Evolutionary conservation across 1,139 yeast genomes (phyloP).

Genomic region (Pichia sorboxylosa): DNA sequence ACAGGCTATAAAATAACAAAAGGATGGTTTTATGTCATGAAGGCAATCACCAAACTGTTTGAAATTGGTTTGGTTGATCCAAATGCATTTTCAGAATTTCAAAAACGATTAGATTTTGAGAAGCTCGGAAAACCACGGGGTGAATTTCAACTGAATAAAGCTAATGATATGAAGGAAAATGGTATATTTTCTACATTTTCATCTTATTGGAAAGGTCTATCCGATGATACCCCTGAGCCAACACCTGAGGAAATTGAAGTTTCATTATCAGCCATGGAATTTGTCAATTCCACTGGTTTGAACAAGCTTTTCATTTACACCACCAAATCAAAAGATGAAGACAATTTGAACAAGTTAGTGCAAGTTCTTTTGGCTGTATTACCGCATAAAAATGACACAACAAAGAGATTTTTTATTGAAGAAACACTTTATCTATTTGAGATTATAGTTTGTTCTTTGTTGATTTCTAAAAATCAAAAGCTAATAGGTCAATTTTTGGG

Average conservation of each 20-base stretch:
- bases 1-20: conserved; percentile 36
- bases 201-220: conserved; percentile 76
- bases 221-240: conserved; percentile 85
- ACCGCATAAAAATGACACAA: conserved; percentile 26
- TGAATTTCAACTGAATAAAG: conserved; percentile 48
- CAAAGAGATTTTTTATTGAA: conserved; percentile 39
- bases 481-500: conserved; percentile 20
- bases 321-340: conserved; percentile 20
- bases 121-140: conserved; percentile 55
- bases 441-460: conserved; percentile 37
- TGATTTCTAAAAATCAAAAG: conserved; percentile 32
- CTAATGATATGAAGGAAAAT: conserved; percentile 50
- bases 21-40: conserved; percentile 46
- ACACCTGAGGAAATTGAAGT: conserved; percentile 85
- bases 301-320: conserved; percentile 37
- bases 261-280: conserved; percentile 71
- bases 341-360: conserved; percentile 24
- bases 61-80: conserved; percentile 65
- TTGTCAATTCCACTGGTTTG: conserved; percentile 58
- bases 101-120: conserved; percentile 38
- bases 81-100: conserved; percentile 55
- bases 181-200: conserved; percentile 84
- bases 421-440: conserved; percentile 49
- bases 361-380: conserved; percentile 23
- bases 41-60: conserved; percentile 52